Conservation (phyloP, 257 asterid genomes). For the Rehmannia glutinosa region DNA sequence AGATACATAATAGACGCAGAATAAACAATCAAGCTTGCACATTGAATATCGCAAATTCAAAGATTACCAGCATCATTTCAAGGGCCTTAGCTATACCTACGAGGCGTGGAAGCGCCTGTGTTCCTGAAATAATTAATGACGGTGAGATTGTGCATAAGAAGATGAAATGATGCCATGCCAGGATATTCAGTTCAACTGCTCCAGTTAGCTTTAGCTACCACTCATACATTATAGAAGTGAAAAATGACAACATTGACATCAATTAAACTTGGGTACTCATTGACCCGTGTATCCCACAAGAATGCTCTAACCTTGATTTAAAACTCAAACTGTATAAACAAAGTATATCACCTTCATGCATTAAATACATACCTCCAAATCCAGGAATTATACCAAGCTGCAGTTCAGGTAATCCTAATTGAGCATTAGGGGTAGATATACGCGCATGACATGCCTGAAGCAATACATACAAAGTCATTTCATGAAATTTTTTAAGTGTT, state of each 20-base stretch:
- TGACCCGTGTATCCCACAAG: background rate
- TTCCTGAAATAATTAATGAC: constrained; percentile 49
- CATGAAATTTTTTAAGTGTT: background rate
- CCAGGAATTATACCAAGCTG: constrained; percentile 98
- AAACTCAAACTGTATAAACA: background rate
- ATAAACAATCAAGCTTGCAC: background rate
- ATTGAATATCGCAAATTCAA: constrained; percentile 5
- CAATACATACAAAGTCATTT: constrained; percentile 18
- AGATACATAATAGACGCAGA: background rate
- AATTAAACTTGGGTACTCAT: too few relatives aligned
- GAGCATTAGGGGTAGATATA: constrained; percentile 75
- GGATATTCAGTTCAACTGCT: too few relatives aligned
- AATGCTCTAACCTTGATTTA: background rate
- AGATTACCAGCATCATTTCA: constrained; percentile 93
- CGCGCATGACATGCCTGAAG: constrained; percentile 98
- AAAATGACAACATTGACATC: too few relatives aligned
- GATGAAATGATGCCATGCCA: background rate
- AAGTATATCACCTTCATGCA: background rate
- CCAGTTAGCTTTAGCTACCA: background rate
- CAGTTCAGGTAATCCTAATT: constrained; percentile 92
- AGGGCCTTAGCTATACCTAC: constrained; percentile 93
- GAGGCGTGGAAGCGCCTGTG: constrained; percentile 98
- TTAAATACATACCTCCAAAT: constrained; percentile 72
- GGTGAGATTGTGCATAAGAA: constrained; percentile 3
- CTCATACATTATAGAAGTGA: too few relatives aligned